These are phyloP conservation scores for Dothistroma pini DNA, from an alignment of 2,329 filamentous ascomycete genomes.

Conservation along the genomic window DNA sequence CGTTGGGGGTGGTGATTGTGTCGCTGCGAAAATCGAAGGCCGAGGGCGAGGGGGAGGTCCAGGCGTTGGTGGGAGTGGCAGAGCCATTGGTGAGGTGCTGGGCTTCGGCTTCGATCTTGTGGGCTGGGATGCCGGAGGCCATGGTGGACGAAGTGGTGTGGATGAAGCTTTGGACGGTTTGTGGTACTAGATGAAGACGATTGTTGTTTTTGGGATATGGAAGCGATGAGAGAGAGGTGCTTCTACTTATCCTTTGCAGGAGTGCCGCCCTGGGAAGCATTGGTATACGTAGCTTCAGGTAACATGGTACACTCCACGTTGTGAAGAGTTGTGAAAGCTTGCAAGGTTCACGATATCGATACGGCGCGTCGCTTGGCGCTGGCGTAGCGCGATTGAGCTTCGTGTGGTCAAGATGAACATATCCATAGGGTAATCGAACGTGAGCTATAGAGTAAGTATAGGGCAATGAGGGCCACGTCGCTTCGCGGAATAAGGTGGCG, in stretches of 20 bases:
- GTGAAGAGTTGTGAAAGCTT: background rate
- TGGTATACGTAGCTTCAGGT: background rate
- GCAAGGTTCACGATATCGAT: background rate
- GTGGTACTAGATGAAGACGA: background rate
- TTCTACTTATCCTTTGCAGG: slow-evolving; percentile 19
- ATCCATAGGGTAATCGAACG: background rate
- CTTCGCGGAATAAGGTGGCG: background rate
- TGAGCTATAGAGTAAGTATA: background rate
- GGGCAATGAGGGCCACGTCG: background rate
- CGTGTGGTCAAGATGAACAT: background rate
- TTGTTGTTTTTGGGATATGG: background rate
- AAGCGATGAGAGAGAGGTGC: background rate
- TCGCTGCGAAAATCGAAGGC: slow-evolving; percentile 59
- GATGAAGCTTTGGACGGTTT: background rate
- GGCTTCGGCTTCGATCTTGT: slow-evolving; percentile 15
- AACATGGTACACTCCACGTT: background rate
- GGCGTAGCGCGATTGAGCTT: background rate
- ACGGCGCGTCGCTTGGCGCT: background rate
- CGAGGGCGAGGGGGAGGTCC: slow-evolving; percentile 47
- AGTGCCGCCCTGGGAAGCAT: slow-evolving; percentile 3
- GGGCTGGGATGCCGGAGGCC: slow-evolving; percentile 4
- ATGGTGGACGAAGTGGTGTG: slow-evolving; percentile 13
- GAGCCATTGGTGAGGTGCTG: slow-evolving; percentile 21
- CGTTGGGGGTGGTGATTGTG: slow-evolving; percentile 70
- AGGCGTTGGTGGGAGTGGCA: slow-evolving; percentile 30